Evolutionary conservation across 2,329 filamentous ascomycete genomes (phyloP).

Genomic region (Ramichloridium luteum): DNA sequence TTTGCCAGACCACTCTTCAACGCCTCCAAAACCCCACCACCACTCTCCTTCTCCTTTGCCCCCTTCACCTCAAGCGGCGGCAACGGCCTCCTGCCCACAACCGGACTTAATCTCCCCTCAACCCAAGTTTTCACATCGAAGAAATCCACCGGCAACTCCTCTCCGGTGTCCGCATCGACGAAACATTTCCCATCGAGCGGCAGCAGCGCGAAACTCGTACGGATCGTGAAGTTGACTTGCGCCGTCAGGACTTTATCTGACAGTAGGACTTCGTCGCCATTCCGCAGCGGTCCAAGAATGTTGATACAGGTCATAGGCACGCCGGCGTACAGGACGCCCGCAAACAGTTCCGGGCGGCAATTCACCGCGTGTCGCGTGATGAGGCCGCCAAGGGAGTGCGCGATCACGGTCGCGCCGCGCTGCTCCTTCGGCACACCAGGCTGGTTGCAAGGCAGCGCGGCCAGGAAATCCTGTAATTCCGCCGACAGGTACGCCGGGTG

Average conservation of each 20-base stretch:
- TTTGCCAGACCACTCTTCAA: conserved; percentile 17
- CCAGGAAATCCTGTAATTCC: conserved; percentile 60
- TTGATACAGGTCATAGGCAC: conserved; percentile 80
- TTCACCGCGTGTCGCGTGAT: conserved; percentile 86
- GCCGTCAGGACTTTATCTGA: conserved; percentile 84
- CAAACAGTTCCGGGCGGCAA: conserved; percentile 69
- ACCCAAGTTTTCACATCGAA: conserved; percentile 71
- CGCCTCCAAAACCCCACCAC: too few relatives aligned
- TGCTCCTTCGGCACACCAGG: conserved; percentile 39
- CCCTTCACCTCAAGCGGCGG: too few relatives aligned
- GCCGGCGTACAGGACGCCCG: conserved; percentile 75
- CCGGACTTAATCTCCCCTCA: conserved; percentile 65
- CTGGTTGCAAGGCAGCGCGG: conserved; percentile 62
- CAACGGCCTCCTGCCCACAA: conserved; percentile 54
- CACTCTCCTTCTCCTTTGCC: too few relatives aligned
- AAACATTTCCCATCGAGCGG: conserved; percentile 83
- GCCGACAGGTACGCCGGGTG: conserved; percentile 65
- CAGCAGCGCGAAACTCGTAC: conserved; percentile 73
- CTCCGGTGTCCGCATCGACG: conserved; percentile 66
- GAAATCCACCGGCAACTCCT: conserved; percentile 74
- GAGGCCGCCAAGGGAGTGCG: conserved; percentile 76
- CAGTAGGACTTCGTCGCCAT: conserved; percentile 83
- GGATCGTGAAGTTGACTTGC: conserved; percentile 83
- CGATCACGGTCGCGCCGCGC: conserved; percentile 66
- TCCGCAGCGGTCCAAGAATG: conserved; percentile 76